Evolutionary conservation across 2,329 filamentous ascomycete species (phyloP), one percentile per base, ranked within the genome.

Genomic region (Karstenula rhodostoma): DNA sequence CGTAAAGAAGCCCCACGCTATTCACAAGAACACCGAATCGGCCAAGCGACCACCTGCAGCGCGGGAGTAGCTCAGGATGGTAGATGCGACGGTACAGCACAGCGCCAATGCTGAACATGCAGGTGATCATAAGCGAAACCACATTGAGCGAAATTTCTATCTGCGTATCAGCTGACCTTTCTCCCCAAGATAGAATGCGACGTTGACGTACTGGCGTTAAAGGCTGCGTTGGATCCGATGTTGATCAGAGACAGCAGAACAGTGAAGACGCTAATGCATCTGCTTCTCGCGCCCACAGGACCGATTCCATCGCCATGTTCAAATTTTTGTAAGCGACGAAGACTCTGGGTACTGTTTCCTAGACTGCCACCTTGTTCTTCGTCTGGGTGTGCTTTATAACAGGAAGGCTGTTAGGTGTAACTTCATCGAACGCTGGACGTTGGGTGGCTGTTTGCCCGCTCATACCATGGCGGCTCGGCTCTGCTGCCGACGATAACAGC

Each of bases 81-180:
- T 67, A 69, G 48, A 80, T 62, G 44, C 79, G 76, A 37, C 77
- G 72, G 61, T 76, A 78, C 22, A 80, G 69, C 9, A 82, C 74
- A 58, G 75, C 77, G 56, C 75, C 75, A 57, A 81, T 80, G 22
- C 70, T 74, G 57, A 81, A 69, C 47, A 77, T 69, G 70, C 81
- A 82, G 13, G 78, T 79, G 10, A 74, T 76, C 72, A 81, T 75
- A 6, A 29, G 48, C n/a, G 32, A 49, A 9, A 22, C 17, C 10
- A 22, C 17, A 15, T 49, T 49, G 47, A 33, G 27, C n/a, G 27
- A 47, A 7, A 47, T 47, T 12, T 27, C 44, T 47, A 27, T 25
- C 2, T 25, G 10, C 10, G 4, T 9, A 10, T 47, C 25, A 47
- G 44, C 23, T 23, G 25, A 23, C 22, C 3, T 17, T 5, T 47